phyloP scores from a whole-genome alignment of 768 basidiomycete genomes.

The Tylopilus sp. region DNA sequence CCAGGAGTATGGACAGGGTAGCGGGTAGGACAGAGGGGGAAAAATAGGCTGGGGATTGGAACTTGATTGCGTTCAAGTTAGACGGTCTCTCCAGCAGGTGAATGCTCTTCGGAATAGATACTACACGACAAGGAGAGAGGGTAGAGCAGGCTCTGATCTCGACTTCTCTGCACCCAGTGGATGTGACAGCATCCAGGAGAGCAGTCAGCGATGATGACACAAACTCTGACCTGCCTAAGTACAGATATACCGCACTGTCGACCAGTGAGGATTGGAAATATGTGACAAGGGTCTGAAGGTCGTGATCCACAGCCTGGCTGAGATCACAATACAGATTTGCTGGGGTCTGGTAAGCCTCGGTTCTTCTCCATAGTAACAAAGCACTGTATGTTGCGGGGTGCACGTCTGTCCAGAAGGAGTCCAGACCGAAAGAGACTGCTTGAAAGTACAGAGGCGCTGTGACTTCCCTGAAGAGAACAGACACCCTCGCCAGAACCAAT shows the following conservation, averaged over 20 bases:
- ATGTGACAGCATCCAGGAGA: neutral
- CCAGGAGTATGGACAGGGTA: neutral
- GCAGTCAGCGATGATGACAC: neutral
- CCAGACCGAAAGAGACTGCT: neutral
- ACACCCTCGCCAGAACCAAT: neutral
- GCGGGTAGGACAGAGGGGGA: neutral
- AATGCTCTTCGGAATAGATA: neutral
- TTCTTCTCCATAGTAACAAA: neutral
- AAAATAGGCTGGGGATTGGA: neutral
- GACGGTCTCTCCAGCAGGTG: neutral
- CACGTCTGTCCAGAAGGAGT: neutral
- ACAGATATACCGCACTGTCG: neutral
- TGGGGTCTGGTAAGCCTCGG: neutral
- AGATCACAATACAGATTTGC: neutral
- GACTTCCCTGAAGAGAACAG: neutral
- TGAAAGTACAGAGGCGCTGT: neutral
- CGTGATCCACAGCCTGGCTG: neutral
- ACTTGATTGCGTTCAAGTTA: neutral
- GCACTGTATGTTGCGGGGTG: neutral
- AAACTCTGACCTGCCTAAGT: neutral
- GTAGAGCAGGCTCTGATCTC: neutral
- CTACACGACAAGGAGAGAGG: too few relatives aligned
- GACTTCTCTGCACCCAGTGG: neutral
- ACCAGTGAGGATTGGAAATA: neutral
- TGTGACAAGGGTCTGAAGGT: neutral